phyloP scores from a whole-genome alignment of 306 rosid genomes.

The Dicorynia guianensis region DNA sequence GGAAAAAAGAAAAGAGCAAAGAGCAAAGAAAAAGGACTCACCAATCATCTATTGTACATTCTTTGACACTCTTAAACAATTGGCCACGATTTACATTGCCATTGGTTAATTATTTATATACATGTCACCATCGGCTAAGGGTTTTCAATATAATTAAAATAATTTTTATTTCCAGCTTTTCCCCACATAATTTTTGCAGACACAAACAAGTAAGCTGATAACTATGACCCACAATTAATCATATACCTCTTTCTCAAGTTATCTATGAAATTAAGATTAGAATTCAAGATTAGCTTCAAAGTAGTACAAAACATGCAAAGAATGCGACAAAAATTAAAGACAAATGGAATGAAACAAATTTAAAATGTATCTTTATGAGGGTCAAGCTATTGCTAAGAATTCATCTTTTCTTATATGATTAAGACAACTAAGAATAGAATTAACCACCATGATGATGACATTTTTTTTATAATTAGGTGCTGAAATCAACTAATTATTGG shows the following conservation, averaged over 20 bases:
- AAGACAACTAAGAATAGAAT: not conserved
- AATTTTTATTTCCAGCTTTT: slow-evolving; percentile 38
- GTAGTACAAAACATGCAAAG: not conserved
- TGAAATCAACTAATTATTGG: not conserved
- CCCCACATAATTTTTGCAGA: slow-evolving; percentile 31
- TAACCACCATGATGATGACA: not conserved
- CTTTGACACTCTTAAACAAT: slow-evolving; percentile 19
- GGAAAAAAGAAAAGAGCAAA: not conserved
- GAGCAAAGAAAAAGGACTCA: slow-evolving; percentile 27
- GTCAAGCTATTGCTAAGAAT: not conserved
- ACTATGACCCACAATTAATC: slow-evolving; percentile 2
- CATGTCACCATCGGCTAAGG: slow-evolving; percentile 1
- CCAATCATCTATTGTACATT: slow-evolving; percentile 30
- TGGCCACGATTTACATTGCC: slow-evolving; percentile 36
- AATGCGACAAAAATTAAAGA: slow-evolving; percentile 9
- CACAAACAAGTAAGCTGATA: slow-evolving; percentile 13
- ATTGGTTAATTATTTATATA: slow-evolving; percentile 35
- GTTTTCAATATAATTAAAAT: slow-evolving; percentile 28
- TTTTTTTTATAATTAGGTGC: not conserved
- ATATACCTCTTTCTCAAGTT: slow-evolving; percentile 16
- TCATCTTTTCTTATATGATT: not conserved
- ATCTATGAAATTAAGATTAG: not conserved
- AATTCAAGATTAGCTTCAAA: not conserved
- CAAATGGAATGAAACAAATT: not conserved
- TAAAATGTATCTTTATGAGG: not conserved